Evolutionary conservation across 176 grass and related monocot species (phyloP), one percentile per base, ranked within the genome.

Genomic region (Aegilops sharonensis): DNA sequence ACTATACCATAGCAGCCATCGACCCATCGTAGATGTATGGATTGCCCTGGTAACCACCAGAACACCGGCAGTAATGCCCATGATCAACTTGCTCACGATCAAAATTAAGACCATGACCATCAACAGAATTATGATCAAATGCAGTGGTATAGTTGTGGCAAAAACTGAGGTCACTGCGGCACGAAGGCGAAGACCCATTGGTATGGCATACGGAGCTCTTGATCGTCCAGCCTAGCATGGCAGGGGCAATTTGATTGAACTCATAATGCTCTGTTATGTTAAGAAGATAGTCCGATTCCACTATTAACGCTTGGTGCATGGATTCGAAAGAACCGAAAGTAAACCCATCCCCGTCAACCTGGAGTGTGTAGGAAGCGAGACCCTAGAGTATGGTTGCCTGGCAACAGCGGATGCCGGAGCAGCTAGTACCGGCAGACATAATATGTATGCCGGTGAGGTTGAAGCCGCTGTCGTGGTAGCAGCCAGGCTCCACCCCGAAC

Each of bases 141-240:
- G 12, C 17, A 7, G 57, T 45, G 2, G 25, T 66, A 11, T 17
- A 61, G 68, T 93, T 71, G 0, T 13, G 3, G 61, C 88, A 90
- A 6, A 11, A 10, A 62, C 88, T 93, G 7, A 39, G 34, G 0
- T n/a, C 3, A 5, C 67, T 37, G 8, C 0, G 8, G 68, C 68
- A 70, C 5, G 18, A 70, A 8, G 36, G 34, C 69, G 70, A 71
- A 2, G 85, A 71, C 8, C 0, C 24, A 3, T 74, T 83, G 31
- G 8, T 23, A 17, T 79, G 42, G 68, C 89, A 94, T 7, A 14
- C 14, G 4, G 79, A 32, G 61, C 68, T 64, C 11, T 80, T 48
- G 60, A 94, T 82, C n/a, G 36, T 62, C 89, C 92, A 94, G 59
- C 87, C 77, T 27, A 91, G 83, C 24, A 88, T 17, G 61, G 54